Conservation (phyloP, 2,329 filamentous ascomycete species). For the Sporothrix schenckii region DNA sequence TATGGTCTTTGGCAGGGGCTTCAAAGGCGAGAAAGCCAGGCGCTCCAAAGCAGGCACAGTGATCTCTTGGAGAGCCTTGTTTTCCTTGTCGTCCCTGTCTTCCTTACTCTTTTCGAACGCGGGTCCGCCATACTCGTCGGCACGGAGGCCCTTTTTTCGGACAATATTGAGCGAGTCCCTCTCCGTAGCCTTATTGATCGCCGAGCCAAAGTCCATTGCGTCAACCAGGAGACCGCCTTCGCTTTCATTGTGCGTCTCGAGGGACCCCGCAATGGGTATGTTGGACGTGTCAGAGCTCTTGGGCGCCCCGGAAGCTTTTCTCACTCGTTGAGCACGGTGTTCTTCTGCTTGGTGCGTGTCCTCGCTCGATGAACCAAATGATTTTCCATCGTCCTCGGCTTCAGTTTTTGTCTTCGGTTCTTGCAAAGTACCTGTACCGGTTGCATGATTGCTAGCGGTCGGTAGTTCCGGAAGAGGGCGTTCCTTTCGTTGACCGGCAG, state of each 20-base stretch:
- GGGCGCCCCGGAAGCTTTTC: neutral
- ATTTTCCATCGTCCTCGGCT: neutral
- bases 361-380: neutral
- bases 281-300: constrained; percentile 33
- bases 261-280: constrained; percentile 31
- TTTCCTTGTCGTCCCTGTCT: too few species aligned
- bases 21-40: neutral
- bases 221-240: constrained; percentile 20
- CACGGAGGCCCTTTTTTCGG: neutral
- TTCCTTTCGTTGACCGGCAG: neutral
- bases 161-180: neutral
- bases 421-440: neutral
- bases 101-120: too few species aligned
- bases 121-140: neutral
- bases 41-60: neutral
- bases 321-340: neutral
- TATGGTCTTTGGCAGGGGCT: neutral
- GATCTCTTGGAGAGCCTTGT: neutral
- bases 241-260: constrained; percentile 30
- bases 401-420: neutral
- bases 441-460: neutral
- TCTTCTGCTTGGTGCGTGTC: neutral
- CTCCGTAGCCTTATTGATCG: neutral
- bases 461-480: constrained; percentile 14
- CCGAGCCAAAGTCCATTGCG: constrained; percentile 27